phyloP scores from a whole-genome alignment of 306 rosid species.

The Dryas alaskensis region DNA sequence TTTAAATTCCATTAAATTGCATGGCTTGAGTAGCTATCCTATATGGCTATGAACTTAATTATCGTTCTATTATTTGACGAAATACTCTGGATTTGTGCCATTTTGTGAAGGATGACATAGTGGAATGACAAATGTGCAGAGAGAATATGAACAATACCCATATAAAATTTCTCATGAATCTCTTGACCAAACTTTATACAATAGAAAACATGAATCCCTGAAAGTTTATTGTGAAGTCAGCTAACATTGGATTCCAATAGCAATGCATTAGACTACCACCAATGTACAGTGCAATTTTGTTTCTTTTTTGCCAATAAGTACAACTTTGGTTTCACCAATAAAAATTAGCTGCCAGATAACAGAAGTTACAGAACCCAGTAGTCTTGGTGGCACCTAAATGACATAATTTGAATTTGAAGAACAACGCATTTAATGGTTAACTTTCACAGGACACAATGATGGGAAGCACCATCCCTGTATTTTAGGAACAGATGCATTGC shows the following conservation, averaged over 20 bases:
- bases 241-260: slow-evolving; percentile 1
- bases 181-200: background rate
- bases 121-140: slow-evolving; percentile 12
- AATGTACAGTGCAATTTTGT: background rate
- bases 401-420: too few relatives aligned
- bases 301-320: too few relatives aligned
- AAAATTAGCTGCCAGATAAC: too few relatives aligned
- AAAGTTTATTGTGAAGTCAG: background rate
- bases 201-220: background rate
- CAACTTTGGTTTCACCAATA: too few relatives aligned
- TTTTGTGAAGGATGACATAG: background rate
- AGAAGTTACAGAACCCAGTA: too few relatives aligned
- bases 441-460: too few relatives aligned
- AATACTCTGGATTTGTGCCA: slow-evolving; percentile 1
- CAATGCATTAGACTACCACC: background rate
- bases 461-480: too few relatives aligned
- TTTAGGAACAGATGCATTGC: too few relatives aligned
- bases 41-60: background rate
- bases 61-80: too few relatives aligned
- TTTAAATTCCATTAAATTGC: background rate
- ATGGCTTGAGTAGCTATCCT: slow-evolving; percentile 1
- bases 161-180: background rate
- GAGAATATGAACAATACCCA: background rate
- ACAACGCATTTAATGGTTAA: too few relatives aligned
- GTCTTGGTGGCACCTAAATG: too few relatives aligned